phyloP scores from a whole-genome alignment of 1,284 basidiomycete genomes.

The Cerrena zonata region DNA sequence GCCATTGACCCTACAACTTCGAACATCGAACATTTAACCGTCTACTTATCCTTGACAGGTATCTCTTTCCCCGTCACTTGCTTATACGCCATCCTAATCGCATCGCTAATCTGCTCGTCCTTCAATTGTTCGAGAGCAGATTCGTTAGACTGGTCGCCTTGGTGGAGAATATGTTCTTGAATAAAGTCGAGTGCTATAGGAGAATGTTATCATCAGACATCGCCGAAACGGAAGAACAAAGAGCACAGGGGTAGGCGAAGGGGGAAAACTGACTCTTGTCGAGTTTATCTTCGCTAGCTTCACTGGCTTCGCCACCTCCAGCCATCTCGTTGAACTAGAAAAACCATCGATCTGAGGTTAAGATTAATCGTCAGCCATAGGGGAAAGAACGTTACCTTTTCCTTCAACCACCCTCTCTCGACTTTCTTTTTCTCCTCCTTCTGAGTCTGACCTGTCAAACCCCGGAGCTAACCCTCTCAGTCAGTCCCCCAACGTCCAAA shows the following conservation, averaged over 20 bases:
- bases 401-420: slow-evolving; percentile 7
- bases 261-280: slow-evolving; percentile 17
- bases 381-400: too few species aligned
- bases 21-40: neutral
- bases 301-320: slow-evolving; percentile 28
- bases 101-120: slow-evolving; percentile 34
- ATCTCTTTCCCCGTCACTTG: slow-evolving; percentile 27
- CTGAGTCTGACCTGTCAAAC: neutral
- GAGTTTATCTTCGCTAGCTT: slow-evolving; percentile 26
- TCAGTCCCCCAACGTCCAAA: neutral
- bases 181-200: slow-evolving; percentile 37
- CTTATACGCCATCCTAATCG: slow-evolving; percentile 29
- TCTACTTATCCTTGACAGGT: slow-evolving; percentile 24
- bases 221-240: too few species aligned
- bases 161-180: slow-evolving; percentile 35
- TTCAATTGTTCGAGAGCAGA: slow-evolving; percentile 36
- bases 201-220: slow-evolving; percentile 2
- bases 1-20: too few species aligned
- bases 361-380: too few species aligned
- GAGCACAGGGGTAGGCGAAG: too few species aligned
- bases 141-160: slow-evolving; percentile 36
- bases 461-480: slow-evolving; percentile 2
- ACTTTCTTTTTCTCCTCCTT: slow-evolving; percentile 8
- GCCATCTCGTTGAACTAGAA: slow-evolving; percentile 19
- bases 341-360: too few species aligned